Percentiles rank a stretch among this genome's conserved stretches.
Conservation (phyloP, 2,329 filamentous ascomycete species). For the Aspergillus vadensis region DNA sequence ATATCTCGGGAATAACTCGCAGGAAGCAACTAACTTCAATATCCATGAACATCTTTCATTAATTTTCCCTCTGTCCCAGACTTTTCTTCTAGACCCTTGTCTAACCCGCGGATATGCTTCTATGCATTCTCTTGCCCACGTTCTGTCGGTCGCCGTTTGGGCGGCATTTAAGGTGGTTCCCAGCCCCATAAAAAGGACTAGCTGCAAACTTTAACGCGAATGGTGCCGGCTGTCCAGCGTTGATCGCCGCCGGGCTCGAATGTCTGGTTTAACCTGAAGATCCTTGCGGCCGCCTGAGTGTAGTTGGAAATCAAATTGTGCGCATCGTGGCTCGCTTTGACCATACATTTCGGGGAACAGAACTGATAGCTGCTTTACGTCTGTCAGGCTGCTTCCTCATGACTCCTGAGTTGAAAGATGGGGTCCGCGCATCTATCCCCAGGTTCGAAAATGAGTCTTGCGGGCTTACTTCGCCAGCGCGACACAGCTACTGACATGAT, state of each 20-base stretch:
- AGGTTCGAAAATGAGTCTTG: neutral
- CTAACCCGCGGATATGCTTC: neutral
- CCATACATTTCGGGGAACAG: neutral
- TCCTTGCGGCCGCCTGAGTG: neutral
- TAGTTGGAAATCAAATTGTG: neutral
- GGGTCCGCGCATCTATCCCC: neutral
- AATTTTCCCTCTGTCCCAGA: neutral
- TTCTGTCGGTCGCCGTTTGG: neutral
- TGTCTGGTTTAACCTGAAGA: neutral
- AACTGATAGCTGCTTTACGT: neutral
- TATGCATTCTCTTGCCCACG: neutral
- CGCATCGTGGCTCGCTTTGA: neutral
- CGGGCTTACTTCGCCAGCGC: neutral
- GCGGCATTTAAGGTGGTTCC: neutral
- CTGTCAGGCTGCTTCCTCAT: neutral
- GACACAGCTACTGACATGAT: neutral
- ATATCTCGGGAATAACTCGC: neutral
- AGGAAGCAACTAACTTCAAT: neutral
- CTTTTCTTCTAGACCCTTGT: neutral
- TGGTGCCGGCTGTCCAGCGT: neutral
- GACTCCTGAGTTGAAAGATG: neutral
- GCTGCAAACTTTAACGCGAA: neutral
- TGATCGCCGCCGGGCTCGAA: neutral
- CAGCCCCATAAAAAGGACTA: neutral
- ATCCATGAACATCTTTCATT: neutral